Percentiles rank a stretch among this genome's conserved stretches.
Evolutionary conservation across 768 basidiomycete genomes (phyloP).

Genomic region (Tylopilus rubrobrunneus): DNA sequence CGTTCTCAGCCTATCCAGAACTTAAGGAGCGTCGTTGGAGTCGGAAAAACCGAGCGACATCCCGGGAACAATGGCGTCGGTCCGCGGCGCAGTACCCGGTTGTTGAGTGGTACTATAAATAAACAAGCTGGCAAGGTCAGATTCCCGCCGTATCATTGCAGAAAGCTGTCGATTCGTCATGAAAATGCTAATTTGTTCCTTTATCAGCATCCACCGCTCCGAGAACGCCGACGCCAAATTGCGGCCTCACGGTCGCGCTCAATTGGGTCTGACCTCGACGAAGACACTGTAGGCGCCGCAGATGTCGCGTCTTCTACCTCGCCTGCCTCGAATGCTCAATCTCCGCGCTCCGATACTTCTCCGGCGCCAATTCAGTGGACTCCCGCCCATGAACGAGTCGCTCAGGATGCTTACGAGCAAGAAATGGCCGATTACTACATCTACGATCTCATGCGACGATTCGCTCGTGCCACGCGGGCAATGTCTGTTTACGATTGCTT

Average conservation of each 20-base stretch:
- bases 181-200: conserved; percentile 15
- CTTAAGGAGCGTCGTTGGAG: conserved; percentile 51
- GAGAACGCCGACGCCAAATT: conserved; percentile 60
- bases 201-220: conserved; percentile 32
- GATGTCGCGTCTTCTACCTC: conserved; percentile 60
- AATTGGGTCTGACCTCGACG: conserved; percentile 69
- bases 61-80: conserved; percentile 39
- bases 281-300: conserved; percentile 45
- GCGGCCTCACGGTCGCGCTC: conserved; percentile 56
- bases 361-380: conserved; percentile 63
- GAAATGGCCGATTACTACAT: conserved; percentile 81
- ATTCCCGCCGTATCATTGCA: conserved; percentile 1
- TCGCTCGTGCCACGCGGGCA: conserved; percentile 75
- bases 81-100: conserved; percentile 70
- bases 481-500: conserved; percentile 74
- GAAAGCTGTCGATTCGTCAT: neutral
- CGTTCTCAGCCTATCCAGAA: conserved; percentile 70
- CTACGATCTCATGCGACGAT: conserved; percentile 74
- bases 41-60: conserved; percentile 50
- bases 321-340: conserved; percentile 52
- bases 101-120: conserved; percentile 53
- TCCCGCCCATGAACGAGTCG: conserved; percentile 62
- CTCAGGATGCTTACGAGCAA: conserved; percentile 65
- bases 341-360: conserved; percentile 62
- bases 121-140: conserved; percentile 60